Conservation (phyloP, 2,329 filamentous ascomycete genomes). For the Phialophora expanda region DNA sequence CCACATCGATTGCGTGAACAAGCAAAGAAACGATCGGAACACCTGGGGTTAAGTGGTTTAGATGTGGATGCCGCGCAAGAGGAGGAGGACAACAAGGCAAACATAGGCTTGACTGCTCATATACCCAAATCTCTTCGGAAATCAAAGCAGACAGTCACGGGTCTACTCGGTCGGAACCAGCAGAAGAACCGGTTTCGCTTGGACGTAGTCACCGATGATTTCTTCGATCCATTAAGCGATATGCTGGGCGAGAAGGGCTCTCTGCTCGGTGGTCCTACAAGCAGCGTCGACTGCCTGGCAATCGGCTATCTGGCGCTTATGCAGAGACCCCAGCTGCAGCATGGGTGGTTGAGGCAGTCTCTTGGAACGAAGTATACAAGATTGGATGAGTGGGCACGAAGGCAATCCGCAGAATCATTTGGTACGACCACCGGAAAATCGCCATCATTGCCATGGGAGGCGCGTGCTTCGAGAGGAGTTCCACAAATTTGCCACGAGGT, state of each 20-base stretch:
- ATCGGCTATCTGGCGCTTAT: slow-evolving; percentile 81
- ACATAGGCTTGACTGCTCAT: slow-evolving; percentile 44
- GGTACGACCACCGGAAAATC: slow-evolving; percentile 42
- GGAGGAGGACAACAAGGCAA: slow-evolving; percentile 46
- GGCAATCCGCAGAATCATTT: slow-evolving; percentile 48
- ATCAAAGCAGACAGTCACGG: slow-evolving; percentile 64
- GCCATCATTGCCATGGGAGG: slow-evolving; percentile 36
- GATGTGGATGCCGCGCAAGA: slow-evolving; percentile 62
- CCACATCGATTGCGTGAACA: slow-evolving; percentile 73
- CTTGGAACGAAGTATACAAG: slow-evolving; percentile 58
- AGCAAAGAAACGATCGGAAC: slow-evolving; percentile 72
- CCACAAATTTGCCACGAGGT: slow-evolving; percentile 23
- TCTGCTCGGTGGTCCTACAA: slow-evolving; percentile 58
- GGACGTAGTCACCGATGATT: slow-evolving; percentile 71
- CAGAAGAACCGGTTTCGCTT: slow-evolving; percentile 76
- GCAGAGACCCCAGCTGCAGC: slow-evolving; percentile 65
- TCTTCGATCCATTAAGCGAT: slow-evolving; percentile 72
- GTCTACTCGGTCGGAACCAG: slow-evolving; percentile 69
- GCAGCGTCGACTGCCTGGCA: slow-evolving; percentile 76
- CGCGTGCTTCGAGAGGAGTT: slow-evolving; percentile 14
- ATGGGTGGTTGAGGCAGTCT: slow-evolving; percentile 65
- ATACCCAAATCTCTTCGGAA: slow-evolving; percentile 58
- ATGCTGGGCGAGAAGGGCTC: slow-evolving; percentile 63
- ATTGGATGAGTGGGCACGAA: slow-evolving; percentile 53
- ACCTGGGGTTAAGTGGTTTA: slow-evolving; percentile 71